phyloP scores from a whole-genome alignment of 768 basidiomycete genomes.

The Boletus sensibilis region DNA sequence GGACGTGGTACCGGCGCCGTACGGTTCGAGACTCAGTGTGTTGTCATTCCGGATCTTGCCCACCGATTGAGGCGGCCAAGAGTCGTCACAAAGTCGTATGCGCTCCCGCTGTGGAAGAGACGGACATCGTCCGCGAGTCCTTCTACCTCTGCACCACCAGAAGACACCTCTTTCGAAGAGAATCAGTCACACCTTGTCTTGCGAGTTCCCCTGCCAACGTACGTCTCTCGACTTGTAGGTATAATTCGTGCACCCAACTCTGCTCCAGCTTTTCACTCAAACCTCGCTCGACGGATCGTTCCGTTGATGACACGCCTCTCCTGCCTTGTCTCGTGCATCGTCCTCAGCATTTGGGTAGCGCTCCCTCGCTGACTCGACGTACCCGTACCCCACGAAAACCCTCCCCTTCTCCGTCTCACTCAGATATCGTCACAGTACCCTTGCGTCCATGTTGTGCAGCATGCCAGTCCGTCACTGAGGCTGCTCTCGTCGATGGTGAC shows the following conservation, averaged over 20 bases:
- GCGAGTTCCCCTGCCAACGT: conserved; percentile 65
- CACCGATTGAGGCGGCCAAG: conserved; percentile 45
- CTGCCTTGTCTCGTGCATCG: conserved; percentile 58
- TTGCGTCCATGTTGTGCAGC: conserved; percentile 69
- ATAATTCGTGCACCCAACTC: neutral
- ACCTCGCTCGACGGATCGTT: conserved; percentile 41
- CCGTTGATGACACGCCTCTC: conserved; percentile 36
- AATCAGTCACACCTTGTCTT: conserved; percentile 48
- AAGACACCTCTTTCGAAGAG: conserved; percentile 29
- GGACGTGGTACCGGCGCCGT: conserved; percentile 42
- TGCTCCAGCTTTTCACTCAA: conserved; percentile 43
- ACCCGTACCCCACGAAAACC: conserved; percentile 21
- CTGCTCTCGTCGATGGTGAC: conserved; percentile 51
- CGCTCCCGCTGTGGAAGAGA: conserved; percentile 67
- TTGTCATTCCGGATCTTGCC: conserved; percentile 64
- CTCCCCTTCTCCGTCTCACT: conserved; percentile 36
- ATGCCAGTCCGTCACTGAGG: conserved; percentile 60
- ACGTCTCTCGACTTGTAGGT: conserved; percentile 21
- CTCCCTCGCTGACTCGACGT: conserved; percentile 7
- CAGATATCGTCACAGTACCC: conserved; percentile 54
- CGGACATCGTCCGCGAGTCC: conserved; percentile 13
- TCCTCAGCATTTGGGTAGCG: conserved; percentile 22
- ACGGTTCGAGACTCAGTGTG: conserved; percentile 70
- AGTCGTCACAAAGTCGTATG: conserved; percentile 62
- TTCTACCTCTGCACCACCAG: conserved; percentile 24